Percentiles rank a stretch among this genome's conserved stretches.
Evolutionary conservation across 1,284 basidiomycete species (phyloP).

Genomic region (Ustilago xerochloae): DNA sequence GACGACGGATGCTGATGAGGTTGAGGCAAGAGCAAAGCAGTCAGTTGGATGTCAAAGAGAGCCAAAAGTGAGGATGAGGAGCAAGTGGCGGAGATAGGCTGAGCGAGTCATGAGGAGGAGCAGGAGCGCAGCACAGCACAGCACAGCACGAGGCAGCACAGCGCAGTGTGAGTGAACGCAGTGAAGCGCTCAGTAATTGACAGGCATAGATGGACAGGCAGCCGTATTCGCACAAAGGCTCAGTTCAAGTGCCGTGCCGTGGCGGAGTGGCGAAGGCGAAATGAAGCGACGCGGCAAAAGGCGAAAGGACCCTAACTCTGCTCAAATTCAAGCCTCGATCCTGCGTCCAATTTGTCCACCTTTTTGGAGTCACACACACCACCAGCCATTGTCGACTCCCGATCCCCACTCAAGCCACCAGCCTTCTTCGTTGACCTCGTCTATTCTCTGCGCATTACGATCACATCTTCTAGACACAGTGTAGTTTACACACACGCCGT

Average conservation of each 20-base stretch:
- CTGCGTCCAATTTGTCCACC: background rate
- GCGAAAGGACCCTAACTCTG: background rate
- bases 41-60: background rate
- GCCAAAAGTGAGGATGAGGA: background rate
- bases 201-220: too few relatives aligned
- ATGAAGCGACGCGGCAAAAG: background rate
- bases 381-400: background rate
- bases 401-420: background rate
- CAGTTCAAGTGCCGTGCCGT: background rate
- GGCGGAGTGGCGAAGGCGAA: background rate
- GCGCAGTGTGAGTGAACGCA: background rate
- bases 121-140: background rate
- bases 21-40: too few relatives aligned
- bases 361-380: too few relatives aligned
- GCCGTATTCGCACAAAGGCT: too few relatives aligned
- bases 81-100: conserved; percentile 25
- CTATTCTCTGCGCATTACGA: too few relatives aligned
- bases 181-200: too few relatives aligned
- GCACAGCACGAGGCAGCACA: background rate
- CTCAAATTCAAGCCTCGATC: background rate
- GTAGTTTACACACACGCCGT: too few relatives aligned
- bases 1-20: background rate
- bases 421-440: background rate
- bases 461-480: too few relatives aligned
- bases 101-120: background rate